Evolutionary conservation across 2,329 filamentous ascomycete species (phyloP).

Genomic region (Scytalidium sp.): DNA sequence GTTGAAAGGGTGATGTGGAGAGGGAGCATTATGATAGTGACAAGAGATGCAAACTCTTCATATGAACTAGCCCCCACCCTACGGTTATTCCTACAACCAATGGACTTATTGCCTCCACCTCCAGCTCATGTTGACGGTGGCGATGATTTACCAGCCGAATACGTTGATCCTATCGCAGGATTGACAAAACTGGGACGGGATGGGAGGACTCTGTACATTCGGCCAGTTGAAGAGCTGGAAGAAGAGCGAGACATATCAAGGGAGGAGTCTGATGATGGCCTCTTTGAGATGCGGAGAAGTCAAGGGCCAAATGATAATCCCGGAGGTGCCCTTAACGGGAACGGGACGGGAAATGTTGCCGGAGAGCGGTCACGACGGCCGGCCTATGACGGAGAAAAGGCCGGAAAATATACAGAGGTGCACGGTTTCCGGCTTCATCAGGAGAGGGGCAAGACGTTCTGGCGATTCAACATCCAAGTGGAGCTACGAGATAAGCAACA

Average conservation of each 20-base stretch:
- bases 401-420: conserved; percentile 79
- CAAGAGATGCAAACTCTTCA: conserved; percentile 76
- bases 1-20: conserved; percentile 80
- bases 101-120: conserved; percentile 77
- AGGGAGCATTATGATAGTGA: conserved; percentile 94
- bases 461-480: conserved; percentile 93
- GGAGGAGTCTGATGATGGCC: conserved; percentile 74
- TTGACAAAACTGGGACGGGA: conserved; percentile 81
- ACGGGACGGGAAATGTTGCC: no score
- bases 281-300: conserved; percentile 68
- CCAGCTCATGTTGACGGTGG: conserved; percentile 65
- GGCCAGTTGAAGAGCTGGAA: conserved; percentile 81
- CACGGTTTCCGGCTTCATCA: conserved; percentile 77
- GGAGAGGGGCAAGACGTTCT: conserved; percentile 89
- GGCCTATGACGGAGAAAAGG: conserved; percentile 72
- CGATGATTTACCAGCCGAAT: conserved; percentile 68
- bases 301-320: conserved; percentile 51
- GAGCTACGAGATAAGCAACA: conserved; percentile 77
- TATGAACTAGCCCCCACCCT: conserved; percentile 80
- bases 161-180: conserved; percentile 86
- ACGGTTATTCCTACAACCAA: conserved; percentile 81
- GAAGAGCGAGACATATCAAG: conserved; percentile 75
- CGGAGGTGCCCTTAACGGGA: conserved; percentile 29
- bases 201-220: conserved; percentile 83
- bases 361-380: conserved; percentile 45